Percentiles rank a stretch among this genome's conserved stretches.
Conservation (phyloP, 1,284 basidiomycete species). For the Ceraceosorus guamensis region DNA sequence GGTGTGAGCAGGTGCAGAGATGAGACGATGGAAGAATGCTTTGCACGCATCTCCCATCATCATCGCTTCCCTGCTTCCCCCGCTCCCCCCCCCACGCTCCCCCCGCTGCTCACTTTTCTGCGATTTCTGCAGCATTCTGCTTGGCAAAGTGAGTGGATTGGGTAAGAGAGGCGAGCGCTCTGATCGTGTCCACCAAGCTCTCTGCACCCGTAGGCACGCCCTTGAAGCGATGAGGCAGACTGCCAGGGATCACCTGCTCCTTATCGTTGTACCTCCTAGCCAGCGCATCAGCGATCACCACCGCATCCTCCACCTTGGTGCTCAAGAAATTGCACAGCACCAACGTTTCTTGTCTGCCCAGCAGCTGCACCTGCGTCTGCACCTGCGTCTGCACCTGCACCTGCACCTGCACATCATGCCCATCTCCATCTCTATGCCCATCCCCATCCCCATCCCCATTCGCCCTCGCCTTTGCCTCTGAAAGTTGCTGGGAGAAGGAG, state of each 20-base stretch:
- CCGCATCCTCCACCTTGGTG: constrained; percentile 76
- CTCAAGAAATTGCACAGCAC: constrained; percentile 76
- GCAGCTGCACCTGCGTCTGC: constrained; percentile 31
- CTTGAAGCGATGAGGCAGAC: constrained; percentile 7
- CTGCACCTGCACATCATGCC: no score
- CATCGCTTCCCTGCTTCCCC: not conserved
- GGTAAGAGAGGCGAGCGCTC: constrained; percentile 64
- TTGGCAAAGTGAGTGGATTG: constrained; percentile 60
- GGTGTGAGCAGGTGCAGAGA: not conserved
- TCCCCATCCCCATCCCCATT: not conserved
- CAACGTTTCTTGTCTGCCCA: constrained; percentile 67
- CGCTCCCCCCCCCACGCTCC: no score
- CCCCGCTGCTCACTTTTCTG: constrained; percentile 66
- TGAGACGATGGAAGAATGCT: no score
- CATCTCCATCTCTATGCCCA: no score
- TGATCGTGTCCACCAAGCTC: constrained; percentile 52
- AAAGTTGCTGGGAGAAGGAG: not conserved
- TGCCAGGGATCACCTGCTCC: constrained; percentile 27
- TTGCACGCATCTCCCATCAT: not conserved
- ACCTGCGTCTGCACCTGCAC: no score
- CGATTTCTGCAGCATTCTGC: constrained; percentile 63
- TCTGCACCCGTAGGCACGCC: constrained; percentile 22
- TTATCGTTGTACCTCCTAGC: constrained; percentile 20
- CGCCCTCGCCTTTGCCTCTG: no score
- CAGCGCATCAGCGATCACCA: constrained; percentile 48